phyloP scores from a whole-genome alignment of 148 eudicot genomes.

The Talinum fruticosum region DNA sequence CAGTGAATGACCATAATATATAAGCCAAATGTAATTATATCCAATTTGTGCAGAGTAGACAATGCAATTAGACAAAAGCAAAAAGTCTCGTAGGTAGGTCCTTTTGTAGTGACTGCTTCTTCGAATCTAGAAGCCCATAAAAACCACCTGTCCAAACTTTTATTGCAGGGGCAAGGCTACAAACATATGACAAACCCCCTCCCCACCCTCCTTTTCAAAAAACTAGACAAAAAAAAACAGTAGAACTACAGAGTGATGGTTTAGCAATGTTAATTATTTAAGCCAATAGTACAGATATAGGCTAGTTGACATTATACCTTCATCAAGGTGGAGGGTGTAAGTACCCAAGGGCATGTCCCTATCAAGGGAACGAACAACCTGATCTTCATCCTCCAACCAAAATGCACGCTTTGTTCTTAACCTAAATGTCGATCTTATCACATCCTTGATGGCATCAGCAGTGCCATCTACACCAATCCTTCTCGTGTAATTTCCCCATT shows the following conservation, averaged over 20 bases:
- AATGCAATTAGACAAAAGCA: too few relatives aligned
- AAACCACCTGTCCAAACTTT: not conserved
- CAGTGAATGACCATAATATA: not conserved
- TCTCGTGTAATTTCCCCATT: conserved; percentile 63
- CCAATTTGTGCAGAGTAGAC: too few relatives aligned
- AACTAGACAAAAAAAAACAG: not conserved
- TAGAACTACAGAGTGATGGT: not conserved
- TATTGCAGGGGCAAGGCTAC: not conserved
- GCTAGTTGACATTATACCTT: conserved; percentile 42
- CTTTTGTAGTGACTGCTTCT: not conserved
- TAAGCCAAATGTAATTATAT: not conserved
- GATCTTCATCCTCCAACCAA: conserved; percentile 92
- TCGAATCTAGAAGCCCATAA: not conserved
- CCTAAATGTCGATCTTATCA: conserved; percentile 75
- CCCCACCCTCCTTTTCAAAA: not conserved
- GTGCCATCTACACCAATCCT: conserved; percentile 80
- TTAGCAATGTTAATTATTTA: not conserved
- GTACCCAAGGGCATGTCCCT: conserved; percentile 79
- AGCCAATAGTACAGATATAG: not conserved
- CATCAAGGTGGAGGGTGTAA: conserved; percentile 79
- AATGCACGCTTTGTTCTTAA: conserved; percentile 76
- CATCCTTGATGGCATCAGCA: conserved; percentile 77
- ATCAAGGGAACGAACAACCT: conserved; percentile 65
- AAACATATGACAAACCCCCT: not conserved
- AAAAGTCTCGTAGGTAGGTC: not conserved